A percentile compares a stretch with the other conserved stretches of the same genome.
phyloP scores from a whole-genome alignment of 2,329 filamentous ascomycete species.

The Penicillium sp. region DNA sequence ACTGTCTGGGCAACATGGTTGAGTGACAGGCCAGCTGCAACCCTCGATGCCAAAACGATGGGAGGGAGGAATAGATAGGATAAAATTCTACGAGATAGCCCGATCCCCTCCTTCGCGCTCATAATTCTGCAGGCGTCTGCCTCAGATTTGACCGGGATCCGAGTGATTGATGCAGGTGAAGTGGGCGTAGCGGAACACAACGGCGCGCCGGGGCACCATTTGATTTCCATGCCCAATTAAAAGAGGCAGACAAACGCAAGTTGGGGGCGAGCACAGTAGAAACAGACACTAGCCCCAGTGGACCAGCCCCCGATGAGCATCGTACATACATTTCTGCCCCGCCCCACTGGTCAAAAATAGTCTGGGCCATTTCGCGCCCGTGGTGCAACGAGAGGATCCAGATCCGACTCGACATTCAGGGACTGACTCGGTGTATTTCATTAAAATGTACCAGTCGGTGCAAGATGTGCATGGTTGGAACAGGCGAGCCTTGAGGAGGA shows the following conservation, averaged over 20 bases:
- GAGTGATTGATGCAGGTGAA: neutral
- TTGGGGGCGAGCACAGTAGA: neutral
- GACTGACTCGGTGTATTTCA: no score
- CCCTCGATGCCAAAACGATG: no score
- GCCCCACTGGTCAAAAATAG: neutral
- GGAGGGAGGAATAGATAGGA: neutral
- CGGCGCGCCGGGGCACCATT: neutral
- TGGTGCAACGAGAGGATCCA: no score
- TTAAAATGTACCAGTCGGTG: no score
- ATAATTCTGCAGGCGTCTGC: neutral
- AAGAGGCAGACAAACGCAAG: neutral
- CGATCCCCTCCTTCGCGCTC: neutral
- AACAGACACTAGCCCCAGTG: neutral
- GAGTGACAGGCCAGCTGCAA: neutral
- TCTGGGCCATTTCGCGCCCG: no score
- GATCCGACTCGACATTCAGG: no score
- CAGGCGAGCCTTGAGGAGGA: neutral
- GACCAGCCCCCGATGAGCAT: neutral
- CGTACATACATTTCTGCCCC: no score
- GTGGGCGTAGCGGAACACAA: neutral
- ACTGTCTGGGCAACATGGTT: slow-evolving; percentile 3
- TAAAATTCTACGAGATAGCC: neutral
- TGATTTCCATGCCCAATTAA: neutral
- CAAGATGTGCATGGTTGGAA: neutral
- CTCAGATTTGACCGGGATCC: neutral